These are phyloP conservation scores for Fomitopsis pinicola DNA, from an alignment of 1,284 basidiomycete species.

Conservation along the genomic window DNA sequence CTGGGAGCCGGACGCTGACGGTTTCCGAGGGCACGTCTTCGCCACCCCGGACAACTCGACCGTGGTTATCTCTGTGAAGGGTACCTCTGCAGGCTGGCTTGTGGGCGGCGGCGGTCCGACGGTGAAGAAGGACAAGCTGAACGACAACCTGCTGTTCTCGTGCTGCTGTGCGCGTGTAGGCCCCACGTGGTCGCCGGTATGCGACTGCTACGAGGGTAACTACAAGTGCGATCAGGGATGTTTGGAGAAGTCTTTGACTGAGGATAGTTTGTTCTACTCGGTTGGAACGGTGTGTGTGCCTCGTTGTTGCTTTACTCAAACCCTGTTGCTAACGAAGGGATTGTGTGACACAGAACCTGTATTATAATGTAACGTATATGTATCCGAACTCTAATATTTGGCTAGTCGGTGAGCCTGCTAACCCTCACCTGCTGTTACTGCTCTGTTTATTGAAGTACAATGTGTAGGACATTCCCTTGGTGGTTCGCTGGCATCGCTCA, in stretches of 20 bases:
- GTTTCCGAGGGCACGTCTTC: conserved; percentile 86
- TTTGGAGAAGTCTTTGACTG: conserved; percentile 72
- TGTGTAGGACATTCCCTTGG: conserved; percentile 72
- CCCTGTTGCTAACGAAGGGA: not conserved
- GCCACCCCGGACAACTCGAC: conserved; percentile 83
- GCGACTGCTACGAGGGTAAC: conserved; percentile 81
- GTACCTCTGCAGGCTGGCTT: conserved; percentile 74
- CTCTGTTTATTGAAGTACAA: too few relatives aligned
- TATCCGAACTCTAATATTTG: conserved; percentile 53
- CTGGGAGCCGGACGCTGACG: conserved; percentile 87
- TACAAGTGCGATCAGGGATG: conserved; percentile 85
- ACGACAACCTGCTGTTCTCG: conserved; percentile 94
- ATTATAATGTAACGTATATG: conserved; percentile 60
- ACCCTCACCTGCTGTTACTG: too few relatives aligned
- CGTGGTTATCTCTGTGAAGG: conserved; percentile 89
- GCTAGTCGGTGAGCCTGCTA: conserved; percentile 54
- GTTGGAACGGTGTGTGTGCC: conserved; percentile 62
- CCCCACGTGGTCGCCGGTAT: conserved; percentile 93
- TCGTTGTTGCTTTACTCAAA: not conserved
- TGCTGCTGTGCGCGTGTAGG: conserved; percentile 96
- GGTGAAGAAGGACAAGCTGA: conserved; percentile 85
- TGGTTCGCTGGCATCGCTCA: conserved; percentile 78
- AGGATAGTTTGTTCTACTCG: conserved; percentile 89
- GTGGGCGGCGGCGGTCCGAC: conserved; percentile 86
- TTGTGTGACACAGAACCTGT: conserved; percentile 61